Conservation (phyloP, 2,329 filamentous ascomycete species). For the Calonectria crousiana region DNA sequence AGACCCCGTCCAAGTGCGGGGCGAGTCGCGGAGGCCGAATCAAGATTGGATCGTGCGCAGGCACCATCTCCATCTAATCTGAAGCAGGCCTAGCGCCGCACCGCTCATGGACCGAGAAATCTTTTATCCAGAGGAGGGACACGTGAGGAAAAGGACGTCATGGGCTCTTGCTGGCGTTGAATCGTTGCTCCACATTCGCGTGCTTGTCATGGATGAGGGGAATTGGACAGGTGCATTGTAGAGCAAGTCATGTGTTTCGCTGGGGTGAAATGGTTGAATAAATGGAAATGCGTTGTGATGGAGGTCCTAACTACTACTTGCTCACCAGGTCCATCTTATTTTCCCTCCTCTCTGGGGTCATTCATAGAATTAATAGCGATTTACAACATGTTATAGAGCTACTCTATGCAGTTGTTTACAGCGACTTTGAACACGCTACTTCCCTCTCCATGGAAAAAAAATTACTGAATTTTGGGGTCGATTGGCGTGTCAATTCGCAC, state of each 20-base stretch:
- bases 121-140: constrained; percentile 6
- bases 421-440: no score
- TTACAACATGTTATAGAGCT: no score
- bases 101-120: neutral
- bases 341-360: no score
- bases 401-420: no score
- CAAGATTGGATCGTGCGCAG: neutral
- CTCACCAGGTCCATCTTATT: no score
- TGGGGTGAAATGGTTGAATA: neutral
- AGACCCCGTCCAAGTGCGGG: neutral
- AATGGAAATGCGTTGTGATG: neutral
- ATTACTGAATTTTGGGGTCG: no score
- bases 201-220: neutral
- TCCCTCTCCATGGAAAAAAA: no score
- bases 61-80: neutral
- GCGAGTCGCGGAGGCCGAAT: neutral
- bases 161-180: neutral
- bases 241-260: neutral
- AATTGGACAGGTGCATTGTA: neutral
- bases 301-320: no score
- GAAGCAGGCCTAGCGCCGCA: neutral
- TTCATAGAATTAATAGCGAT: no score
- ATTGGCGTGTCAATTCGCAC: no score
- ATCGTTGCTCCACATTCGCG: neutral
- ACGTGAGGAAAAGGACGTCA: neutral